Evolutionary conservation across 768 basidiomycete species (phyloP).

Genomic region (Thelephora aurantiotincta): DNA sequence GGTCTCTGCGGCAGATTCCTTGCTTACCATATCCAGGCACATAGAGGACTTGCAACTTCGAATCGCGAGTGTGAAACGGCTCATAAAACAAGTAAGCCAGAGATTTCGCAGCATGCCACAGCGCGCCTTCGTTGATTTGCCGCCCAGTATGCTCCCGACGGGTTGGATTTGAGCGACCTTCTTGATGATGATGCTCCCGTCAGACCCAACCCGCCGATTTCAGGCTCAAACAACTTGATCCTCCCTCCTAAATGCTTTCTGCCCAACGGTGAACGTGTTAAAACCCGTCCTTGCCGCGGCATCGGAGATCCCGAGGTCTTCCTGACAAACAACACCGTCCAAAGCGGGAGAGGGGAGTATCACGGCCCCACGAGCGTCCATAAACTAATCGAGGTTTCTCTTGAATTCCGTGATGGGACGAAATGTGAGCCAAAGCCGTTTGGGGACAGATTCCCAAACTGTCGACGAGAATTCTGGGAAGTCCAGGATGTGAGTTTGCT

Average conservation of each 20-base stretch:
- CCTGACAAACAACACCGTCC: not conserved
- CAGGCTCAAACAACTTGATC: not conserved
- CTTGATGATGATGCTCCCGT: constrained; percentile 4
- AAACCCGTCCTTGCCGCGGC: not conserved
- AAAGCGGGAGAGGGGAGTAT: not conserved
- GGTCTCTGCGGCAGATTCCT: not conserved
- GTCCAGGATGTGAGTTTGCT: not conserved
- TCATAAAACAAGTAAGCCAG: constrained; percentile 8
- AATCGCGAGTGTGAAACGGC: constrained; percentile 11
- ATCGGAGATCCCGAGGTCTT: too few species aligned
- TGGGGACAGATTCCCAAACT: not conserved
- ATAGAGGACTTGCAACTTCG: constrained; percentile 10
- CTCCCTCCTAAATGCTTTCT: not conserved
- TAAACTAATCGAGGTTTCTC: too few species aligned
- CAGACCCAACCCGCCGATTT: constrained; percentile 1
- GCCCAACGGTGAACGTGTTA: not conserved
- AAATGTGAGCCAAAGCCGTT: too few species aligned
- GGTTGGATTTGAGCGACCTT: constrained; percentile 1
- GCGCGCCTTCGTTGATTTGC: not conserved
- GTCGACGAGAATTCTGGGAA: not conserved
- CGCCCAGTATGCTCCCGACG: not conserved
- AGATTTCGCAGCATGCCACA: not conserved
- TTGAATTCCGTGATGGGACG: not conserved
- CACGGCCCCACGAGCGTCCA: too few species aligned
- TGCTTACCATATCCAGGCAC: constrained; percentile 5